Conservation (phyloP, 768 basidiomycete genomes). For the Leccinum rimulosum region DNA sequence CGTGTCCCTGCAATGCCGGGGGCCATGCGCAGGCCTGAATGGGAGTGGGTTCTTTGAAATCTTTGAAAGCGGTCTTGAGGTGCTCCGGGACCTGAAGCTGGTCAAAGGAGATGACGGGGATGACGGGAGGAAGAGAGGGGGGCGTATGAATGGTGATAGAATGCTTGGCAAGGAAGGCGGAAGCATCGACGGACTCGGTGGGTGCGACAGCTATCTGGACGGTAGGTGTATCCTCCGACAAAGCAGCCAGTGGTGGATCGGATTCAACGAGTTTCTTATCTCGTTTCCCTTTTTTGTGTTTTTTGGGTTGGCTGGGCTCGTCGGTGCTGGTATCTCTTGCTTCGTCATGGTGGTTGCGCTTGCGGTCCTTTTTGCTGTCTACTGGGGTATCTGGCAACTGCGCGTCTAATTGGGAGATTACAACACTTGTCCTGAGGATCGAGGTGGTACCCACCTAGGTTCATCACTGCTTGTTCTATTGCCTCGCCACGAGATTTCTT, state of each 20-base stretch:
- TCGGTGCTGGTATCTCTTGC: neutral
- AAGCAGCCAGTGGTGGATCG: conserved; percentile 1
- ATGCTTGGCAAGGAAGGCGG: conserved; percentile 69
- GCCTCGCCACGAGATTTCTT: neutral
- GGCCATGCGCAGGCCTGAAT: conserved; percentile 98
- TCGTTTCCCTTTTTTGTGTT: conserved; percentile 27
- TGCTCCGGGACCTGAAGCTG: conserved; percentile 64
- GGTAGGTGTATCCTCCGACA: conserved; percentile 16
- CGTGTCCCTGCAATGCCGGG: conserved; percentile 71
- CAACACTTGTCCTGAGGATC: neutral
- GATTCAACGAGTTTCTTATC: conserved; percentile 6
- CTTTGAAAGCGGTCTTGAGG: conserved; percentile 60
- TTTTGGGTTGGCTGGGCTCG: conserved; percentile 17
- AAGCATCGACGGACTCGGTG: conserved; percentile 38
- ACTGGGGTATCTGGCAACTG: conserved; percentile 4
- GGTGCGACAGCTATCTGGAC: conserved; percentile 14
- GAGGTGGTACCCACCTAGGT: conserved; percentile 1
- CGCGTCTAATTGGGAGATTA: neutral
- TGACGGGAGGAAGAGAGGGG: conserved; percentile 41
- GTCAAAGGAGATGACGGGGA: conserved; percentile 73
- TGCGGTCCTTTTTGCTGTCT: conserved; percentile 23
- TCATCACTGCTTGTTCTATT: neutral
- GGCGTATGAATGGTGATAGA: conserved; percentile 68
- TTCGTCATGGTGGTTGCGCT: conserved; percentile 21
- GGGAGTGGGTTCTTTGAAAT: conserved; percentile 87